phyloP scores from a whole-genome alignment of 2,329 filamentous ascomycete species.

The Pseudogymnoascus verrucosus region DNA sequence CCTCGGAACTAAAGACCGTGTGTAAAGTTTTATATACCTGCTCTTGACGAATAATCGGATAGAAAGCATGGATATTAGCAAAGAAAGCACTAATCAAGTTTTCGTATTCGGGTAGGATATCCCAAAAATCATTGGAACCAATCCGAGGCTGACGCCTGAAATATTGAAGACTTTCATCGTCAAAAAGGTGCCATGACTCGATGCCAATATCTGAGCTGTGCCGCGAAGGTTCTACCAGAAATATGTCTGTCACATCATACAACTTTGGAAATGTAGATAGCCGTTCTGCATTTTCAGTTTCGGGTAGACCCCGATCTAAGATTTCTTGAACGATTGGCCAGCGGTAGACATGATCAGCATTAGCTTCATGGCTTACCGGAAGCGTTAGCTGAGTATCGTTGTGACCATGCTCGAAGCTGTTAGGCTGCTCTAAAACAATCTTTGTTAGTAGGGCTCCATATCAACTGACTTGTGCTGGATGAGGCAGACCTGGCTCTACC shows the following conservation, averaged over 20 bases:
- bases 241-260: constrained; percentile 8
- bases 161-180: constrained; percentile 6
- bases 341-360: constrained; percentile 21
- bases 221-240: neutral
- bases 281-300: neutral
- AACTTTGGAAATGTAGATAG: neutral
- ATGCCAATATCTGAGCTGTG: neutral
- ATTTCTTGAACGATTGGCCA: constrained; percentile 21
- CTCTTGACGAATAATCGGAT: constrained; percentile 10
- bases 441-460: neutral
- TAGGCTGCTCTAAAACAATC: neutral
- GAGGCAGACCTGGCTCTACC: neutral
- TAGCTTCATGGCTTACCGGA: constrained; percentile 18
- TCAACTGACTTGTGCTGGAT: neutral
- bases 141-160: neutral
- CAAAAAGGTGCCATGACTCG: constrained; percentile 17
- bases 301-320: constrained; percentile 9
- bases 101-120: neutral
- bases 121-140: neutral
- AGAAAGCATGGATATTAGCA: constrained; percentile 24
- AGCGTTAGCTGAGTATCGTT: constrained; percentile 17
- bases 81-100: constrained; percentile 19
- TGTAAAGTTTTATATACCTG: constrained; percentile 7
- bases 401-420: constrained; percentile 7
- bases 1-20: neutral